These are phyloP conservation scores for Botrytis cinerea DNA, from an alignment of 2,329 filamentous ascomycete species.

Conservation along the genomic window DNA sequence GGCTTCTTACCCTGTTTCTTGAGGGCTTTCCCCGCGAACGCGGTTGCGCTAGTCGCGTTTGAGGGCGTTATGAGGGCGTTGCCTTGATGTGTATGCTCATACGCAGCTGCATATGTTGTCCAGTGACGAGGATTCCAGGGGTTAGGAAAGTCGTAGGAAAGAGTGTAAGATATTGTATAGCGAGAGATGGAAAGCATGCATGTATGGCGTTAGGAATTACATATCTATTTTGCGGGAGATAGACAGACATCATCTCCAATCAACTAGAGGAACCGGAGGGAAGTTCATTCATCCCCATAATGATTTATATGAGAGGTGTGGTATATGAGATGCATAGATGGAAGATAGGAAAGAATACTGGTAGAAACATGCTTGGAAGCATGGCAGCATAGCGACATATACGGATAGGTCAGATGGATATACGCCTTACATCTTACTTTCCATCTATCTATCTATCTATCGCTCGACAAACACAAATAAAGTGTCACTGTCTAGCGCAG, in stretches of 20 bases:
- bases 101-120: neutral
- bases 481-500: neutral
- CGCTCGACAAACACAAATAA: neutral
- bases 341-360: neutral
- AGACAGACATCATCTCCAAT: neutral
- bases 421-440: neutral
- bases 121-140: neutral
- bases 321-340: neutral
- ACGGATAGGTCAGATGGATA: neutral
- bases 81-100: conserved; percentile 28
- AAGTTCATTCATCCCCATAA: neutral
- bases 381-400: neutral
- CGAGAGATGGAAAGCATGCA: neutral
- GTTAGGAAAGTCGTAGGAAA: neutral
- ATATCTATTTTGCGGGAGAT: neutral
- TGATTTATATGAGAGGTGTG: neutral
- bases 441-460: neutral
- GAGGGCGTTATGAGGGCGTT: conserved; percentile 81
- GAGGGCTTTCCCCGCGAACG: conserved; percentile 93
- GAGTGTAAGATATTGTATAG: conserved; percentile 8
- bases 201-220: neutral
- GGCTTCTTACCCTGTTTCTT: conserved; percentile 94
- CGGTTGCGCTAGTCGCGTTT: conserved; percentile 88
- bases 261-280: neutral
- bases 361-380: neutral